Evolutionary conservation across 148 eudicot genomes (phyloP).

Genomic region (Dysphania ambrosioides): DNA sequence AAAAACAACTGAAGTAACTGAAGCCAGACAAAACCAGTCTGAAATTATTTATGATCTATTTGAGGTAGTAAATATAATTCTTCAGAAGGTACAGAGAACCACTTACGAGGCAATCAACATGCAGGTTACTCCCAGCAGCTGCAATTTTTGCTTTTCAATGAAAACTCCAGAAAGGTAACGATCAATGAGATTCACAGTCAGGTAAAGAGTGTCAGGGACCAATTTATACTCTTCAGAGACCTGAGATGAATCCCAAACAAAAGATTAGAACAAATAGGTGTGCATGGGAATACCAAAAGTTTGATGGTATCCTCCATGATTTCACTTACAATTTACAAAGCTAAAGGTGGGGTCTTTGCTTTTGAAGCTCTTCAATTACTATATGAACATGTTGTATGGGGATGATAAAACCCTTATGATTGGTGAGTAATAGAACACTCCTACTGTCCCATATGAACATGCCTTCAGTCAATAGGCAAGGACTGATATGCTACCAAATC

Average conservation of each 20-base stretch:
- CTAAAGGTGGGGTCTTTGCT: background rate
- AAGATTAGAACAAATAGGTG: background rate
- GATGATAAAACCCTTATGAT: no score
- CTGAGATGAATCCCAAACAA: slow-evolving; percentile 30
- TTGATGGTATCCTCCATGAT: background rate
- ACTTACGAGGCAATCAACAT: slow-evolving; percentile 98
- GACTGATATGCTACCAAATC: no score
- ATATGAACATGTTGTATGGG: background rate
- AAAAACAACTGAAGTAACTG: no score
- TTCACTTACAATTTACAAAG: background rate
- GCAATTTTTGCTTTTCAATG: slow-evolving; percentile 78
- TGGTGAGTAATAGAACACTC: background rate
- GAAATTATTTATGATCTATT: no score
- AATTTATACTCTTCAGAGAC: slow-evolving; percentile 81
- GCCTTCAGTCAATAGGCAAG: no score
- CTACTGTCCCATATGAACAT: background rate
- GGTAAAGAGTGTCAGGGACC: slow-evolving; percentile 88
- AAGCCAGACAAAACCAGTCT: no score
- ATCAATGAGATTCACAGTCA: slow-evolving; percentile 80
- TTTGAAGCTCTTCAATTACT: background rate
- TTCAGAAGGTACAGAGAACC: background rate
- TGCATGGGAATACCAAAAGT: background rate
- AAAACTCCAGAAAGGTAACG: slow-evolving; percentile 65
- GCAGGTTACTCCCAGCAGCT: slow-evolving; percentile 88
- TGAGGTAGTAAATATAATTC: background rate